Percentiles rank a stretch among this genome's conserved stretches.
These are phyloP conservation scores for Escallonia herrerae DNA, from an alignment of 129 eudicot genomes.

Conservation along the genomic window DNA sequence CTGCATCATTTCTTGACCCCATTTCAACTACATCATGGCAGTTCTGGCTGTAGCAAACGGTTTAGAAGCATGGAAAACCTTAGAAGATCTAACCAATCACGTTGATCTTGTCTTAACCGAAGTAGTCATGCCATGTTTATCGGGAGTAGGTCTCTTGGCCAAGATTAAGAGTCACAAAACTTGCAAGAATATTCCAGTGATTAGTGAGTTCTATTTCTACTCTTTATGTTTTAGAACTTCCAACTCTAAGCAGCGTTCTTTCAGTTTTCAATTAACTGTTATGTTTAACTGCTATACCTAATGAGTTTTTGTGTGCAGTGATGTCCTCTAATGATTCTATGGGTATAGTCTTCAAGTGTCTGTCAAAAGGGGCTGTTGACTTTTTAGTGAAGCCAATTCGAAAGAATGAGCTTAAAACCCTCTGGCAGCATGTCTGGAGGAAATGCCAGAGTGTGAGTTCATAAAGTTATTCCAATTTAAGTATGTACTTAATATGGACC, in stretches of 20 bases:
- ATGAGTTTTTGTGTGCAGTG: slow-evolving; percentile 61
- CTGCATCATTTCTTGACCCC: neutral
- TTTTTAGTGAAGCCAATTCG: slow-evolving; percentile 79
- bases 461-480: slow-evolving; percentile 17
- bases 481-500: neutral
- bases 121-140: slow-evolving; percentile 56
- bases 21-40: slow-evolving; percentile 25
- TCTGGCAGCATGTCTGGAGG: slow-evolving; percentile 94
- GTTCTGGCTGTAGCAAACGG: slow-evolving; percentile 64
- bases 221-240: neutral
- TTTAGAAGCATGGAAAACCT: slow-evolving; percentile 65
- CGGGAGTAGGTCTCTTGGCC: slow-evolving; percentile 58
- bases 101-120: slow-evolving; percentile 66
- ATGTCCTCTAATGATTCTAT: slow-evolving; percentile 75
- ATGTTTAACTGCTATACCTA: slow-evolving; percentile 32
- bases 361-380: slow-evolving; percentile 80
- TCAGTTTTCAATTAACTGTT: neutral
- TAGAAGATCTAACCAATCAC: slow-evolving; percentile 47
- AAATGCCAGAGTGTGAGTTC: slow-evolving; percentile 78
- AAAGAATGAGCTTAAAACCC: slow-evolving; percentile 76
- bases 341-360: slow-evolving; percentile 79
- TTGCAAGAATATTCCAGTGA: slow-evolving; percentile 56
- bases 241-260: neutral
- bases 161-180: slow-evolving; percentile 53
- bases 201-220: slow-evolving; percentile 40